Evolutionary conservation across 768 basidiomycete species (phyloP).

Genomic region (Asterophora lycoperdoides): DNA sequence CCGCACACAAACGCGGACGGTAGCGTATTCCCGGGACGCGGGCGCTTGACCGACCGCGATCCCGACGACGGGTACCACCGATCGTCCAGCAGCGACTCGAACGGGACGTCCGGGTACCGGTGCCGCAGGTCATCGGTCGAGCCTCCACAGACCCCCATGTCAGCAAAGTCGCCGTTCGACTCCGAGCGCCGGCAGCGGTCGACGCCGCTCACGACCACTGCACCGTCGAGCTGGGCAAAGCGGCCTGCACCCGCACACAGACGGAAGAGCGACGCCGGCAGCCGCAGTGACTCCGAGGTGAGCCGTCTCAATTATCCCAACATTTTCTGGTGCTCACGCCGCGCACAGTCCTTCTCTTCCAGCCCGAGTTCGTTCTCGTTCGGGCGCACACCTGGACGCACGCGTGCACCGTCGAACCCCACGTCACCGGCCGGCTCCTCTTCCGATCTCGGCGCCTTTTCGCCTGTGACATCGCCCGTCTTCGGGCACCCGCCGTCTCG

Average conservation of each 20-base stretch:
- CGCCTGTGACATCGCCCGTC: conserved; percentile 38
- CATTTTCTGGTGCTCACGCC: neutral
- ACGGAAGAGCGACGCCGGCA: conserved; percentile 73
- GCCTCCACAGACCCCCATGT: conserved; percentile 50
- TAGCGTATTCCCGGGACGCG: conserved; percentile 33
- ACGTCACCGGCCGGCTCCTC: conserved; percentile 42
- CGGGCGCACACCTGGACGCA: conserved; percentile 41
- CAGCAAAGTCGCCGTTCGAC: conserved; percentile 64
- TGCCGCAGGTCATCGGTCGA: conserved; percentile 54
- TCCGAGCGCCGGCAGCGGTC: conserved; percentile 65
- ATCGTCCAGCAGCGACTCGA: conserved; percentile 56
- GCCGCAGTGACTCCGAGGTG: conserved; percentile 75
- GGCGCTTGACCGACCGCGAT: conserved; percentile 30
- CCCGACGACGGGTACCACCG: conserved; percentile 29
- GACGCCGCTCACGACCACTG: conserved; percentile 51
- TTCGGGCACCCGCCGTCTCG: conserved; percentile 41
- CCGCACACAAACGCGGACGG: conserved; percentile 29
- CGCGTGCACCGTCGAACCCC: conserved; percentile 72
- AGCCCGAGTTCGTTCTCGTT: conserved; percentile 44
- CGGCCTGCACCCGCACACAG: conserved; percentile 64
- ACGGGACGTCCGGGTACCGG: conserved; percentile 30
- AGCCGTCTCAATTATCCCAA: conserved; percentile 19
- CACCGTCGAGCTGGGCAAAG: conserved; percentile 74
- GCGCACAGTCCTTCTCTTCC: conserved; percentile 33
- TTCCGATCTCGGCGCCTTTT: conserved; percentile 24